These are phyloP conservation scores for Fusarium zealandicum DNA, from an alignment of 2,329 filamentous ascomycete species.

Conservation along the genomic window DNA sequence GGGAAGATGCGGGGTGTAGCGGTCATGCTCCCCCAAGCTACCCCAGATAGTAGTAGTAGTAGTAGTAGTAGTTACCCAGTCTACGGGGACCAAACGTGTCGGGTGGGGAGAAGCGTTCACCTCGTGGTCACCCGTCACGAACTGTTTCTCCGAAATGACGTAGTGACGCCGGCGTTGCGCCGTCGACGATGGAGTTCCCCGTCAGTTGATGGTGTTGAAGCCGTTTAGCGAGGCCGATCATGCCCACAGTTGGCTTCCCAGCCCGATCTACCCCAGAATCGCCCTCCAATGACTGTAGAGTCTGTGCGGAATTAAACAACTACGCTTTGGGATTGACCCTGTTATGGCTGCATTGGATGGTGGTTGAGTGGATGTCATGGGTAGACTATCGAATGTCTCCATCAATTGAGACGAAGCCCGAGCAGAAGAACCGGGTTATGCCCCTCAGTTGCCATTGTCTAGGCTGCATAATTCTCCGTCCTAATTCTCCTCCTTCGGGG, in stretches of 20 bases:
- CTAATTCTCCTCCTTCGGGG: constrained; percentile 7
- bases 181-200: constrained; percentile 2
- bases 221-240: constrained; percentile 12
- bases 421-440: neutral
- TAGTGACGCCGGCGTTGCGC: constrained; percentile 15
- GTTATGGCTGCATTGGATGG: neutral
- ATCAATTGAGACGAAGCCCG: neutral
- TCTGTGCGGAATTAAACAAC: neutral
- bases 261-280: constrained; percentile 19
- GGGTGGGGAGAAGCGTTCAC: neutral
- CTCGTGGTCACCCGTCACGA: neutral
- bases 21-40: constrained; percentile 5
- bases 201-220: constrained; percentile 9
- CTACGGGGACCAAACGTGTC: neutral
- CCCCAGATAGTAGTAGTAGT: constrained; percentile 3
- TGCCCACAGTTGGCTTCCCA: constrained; percentile 9
- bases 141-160: neutral
- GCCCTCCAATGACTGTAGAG: constrained; percentile 13
- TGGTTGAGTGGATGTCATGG: neutral
- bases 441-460: constrained; percentile 3
- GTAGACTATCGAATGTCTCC: neutral
- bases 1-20: constrained; percentile 27
- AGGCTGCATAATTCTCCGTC: neutral
- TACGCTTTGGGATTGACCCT: neutral
- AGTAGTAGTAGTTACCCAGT: too few species aligned